phyloP scores from a whole-genome alignment of 345 rosid genomes.

The Erysimum cheiranthoides region DNA sequence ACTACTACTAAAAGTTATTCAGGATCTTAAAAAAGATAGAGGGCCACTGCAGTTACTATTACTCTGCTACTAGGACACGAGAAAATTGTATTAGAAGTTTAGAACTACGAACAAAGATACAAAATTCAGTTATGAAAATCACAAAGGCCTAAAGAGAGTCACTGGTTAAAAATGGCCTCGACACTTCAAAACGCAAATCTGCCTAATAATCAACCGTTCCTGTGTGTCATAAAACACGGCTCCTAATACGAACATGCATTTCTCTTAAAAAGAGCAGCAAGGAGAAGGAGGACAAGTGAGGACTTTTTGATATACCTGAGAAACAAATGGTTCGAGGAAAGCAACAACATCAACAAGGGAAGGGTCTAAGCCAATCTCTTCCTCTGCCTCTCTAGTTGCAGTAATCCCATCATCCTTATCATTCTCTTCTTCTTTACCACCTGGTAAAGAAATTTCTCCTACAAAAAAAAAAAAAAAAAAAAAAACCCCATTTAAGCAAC shows the following conservation, averaged over 20 bases:
- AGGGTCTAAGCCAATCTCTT: slow-evolving; percentile 68
- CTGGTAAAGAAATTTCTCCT: slow-evolving; percentile 80
- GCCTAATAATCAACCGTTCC: background rate
- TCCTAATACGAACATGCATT: slow-evolving; percentile 5
- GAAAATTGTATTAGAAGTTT: background rate
- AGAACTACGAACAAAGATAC: background rate
- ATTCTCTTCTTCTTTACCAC: slow-evolving; percentile 69
- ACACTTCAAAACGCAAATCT: background rate
- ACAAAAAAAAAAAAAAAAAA: slow-evolving; percentile 31
- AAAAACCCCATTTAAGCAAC: background rate
- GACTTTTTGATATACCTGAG: slow-evolving; percentile 61
- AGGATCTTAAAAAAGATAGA: background rate
- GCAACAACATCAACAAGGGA: slow-evolving; percentile 63
- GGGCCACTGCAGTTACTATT: slow-evolving; percentile 1
- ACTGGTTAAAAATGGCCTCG: background rate
- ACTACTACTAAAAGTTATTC: background rate
- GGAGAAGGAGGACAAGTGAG: background rate
- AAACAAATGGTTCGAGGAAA: slow-evolving; percentile 72
- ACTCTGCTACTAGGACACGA: background rate
- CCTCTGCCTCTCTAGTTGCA: slow-evolving; percentile 66
- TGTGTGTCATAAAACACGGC: background rate
- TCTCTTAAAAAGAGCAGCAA: slow-evolving; percentile 5
- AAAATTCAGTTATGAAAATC: background rate
- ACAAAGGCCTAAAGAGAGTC: background rate
- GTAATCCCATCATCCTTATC: slow-evolving; percentile 64